Conservation (phyloP, 2,329 filamentous ascomycete genomes). For the Aspergillus fumigatiaffinis region DNA sequence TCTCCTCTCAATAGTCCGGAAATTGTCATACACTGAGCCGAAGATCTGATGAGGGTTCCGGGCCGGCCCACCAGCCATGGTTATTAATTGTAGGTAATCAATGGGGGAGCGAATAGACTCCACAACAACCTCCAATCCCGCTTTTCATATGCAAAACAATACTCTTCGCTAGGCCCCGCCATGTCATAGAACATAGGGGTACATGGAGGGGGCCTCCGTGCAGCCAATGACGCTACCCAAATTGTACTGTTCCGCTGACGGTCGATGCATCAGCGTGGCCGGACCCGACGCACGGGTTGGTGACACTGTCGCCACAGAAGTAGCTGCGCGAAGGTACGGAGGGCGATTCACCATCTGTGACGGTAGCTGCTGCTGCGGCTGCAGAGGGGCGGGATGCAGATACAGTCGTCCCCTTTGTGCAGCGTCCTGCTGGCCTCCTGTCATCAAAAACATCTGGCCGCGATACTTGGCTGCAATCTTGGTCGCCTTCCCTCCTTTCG, state of each 20-base stretch:
- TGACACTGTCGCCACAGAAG: conserved; percentile 6
- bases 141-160: conserved; percentile 17
- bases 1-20: background rate
- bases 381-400: conserved; percentile 13
- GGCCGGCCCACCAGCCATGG: conserved; percentile 13
- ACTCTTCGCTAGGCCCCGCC: conserved; percentile 13
- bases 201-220: conserved; percentile 19
- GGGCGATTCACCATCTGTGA: conserved; percentile 12
- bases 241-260: conserved; percentile 17
- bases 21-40: conserved; percentile 12
- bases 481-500: conserved; percentile 38
- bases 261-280: conserved; percentile 13
- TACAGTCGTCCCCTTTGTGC: conserved; percentile 17
- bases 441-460: conserved; percentile 10
- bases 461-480: conserved; percentile 33
- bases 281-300: conserved; percentile 12
- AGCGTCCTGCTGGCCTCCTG: conserved; percentile 17
- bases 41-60: conserved; percentile 16
- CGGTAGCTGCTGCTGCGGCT: background rate
- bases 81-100: background rate
- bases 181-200: conserved; percentile 27
- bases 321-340: conserved; percentile 9
- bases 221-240: conserved; percentile 26
- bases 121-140: conserved; percentile 17
- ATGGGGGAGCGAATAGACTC: conserved; percentile 9